Conservation (phyloP, 176 grass and related monocot genomes). For the Coix lacrymajobi region DNA sequence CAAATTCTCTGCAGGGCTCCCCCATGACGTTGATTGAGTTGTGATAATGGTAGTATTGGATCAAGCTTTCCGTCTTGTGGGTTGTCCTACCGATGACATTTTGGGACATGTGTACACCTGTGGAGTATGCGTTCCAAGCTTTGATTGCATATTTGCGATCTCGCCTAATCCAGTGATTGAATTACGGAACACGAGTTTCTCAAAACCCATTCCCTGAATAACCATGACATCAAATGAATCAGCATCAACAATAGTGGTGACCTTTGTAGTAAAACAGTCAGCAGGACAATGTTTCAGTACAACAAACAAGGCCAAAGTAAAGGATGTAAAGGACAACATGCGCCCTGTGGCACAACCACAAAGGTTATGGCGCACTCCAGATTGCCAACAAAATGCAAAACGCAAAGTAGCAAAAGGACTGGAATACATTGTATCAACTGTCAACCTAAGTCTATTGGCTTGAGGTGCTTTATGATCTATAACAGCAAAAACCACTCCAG, state of each 20-base stretch:
- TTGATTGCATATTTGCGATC: constrained; percentile 85
- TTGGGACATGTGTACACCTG: constrained; percentile 88
- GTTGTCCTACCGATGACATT: constrained; percentile 58
- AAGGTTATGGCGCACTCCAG: neutral
- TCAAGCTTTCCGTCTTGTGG: constrained; percentile 71
- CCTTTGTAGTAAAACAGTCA: neutral
- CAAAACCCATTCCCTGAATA: constrained; percentile 71
- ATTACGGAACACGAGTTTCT: constrained; percentile 77
- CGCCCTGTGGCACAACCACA: neutral
- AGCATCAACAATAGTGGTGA: neutral
- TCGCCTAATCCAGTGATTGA: constrained; percentile 54
- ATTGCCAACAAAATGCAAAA: neutral
- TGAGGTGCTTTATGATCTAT: neutral
- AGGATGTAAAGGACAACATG: neutral
- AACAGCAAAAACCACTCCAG: neutral
- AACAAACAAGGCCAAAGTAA: too few species aligned
- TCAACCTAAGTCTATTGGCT: neutral
- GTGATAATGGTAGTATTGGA: constrained; percentile 90
- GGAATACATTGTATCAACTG: neutral
- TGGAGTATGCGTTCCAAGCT: constrained; percentile 57
- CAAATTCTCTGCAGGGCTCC: constrained; percentile 46
- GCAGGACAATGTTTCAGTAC: neutral
- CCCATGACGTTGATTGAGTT: constrained; percentile 63
- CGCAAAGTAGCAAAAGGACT: neutral
- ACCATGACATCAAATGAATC: neutral